Evolutionary conservation across 1,284 basidiomycete genomes (phyloP), one percentile per base, ranked within the genome.

Genomic region (Coriolopsis trogii): DNA sequence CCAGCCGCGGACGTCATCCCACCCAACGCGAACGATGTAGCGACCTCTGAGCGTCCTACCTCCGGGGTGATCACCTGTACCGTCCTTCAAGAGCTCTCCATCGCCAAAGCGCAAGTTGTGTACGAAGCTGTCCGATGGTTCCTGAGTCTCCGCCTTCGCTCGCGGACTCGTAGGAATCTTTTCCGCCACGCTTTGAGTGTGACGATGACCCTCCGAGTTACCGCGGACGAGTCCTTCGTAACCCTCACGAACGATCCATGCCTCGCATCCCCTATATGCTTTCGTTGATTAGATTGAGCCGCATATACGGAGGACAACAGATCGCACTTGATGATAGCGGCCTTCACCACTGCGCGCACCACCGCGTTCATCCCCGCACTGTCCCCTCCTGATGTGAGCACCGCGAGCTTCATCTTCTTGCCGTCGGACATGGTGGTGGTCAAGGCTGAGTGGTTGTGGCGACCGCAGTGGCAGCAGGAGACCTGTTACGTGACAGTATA

Each of bases 1-100:
- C 93, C 95, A 99, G 5, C 93, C 93, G 28, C 93, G 79, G 21
- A 98, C 96, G 72, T 99, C 97, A 67, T 99, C 97, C 91, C 96
- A 99, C 4, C 96, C 97, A 3, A 98, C 95, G 54, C 93, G 81
- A 39, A 99, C 89, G 65, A 99, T 98, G 73, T 98, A 95, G 42
- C 90, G 80, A 1, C 95, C 95, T 65, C 90, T 93, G 60, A 98
- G 80, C 6, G 85, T 85, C 52, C 85, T 78, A 9, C 85, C 87
- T 29, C 77, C 73, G 9, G 77, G 71, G 58, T 78, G 79, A 64
- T 98, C 96, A 24, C 91, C 89, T 12, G 94, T 95, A 6, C 96
- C 96, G 65, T 98, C 92, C 62, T 84, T 89, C 46, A 99, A 76
- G 30, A 97, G 76, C 53, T 87, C 84, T 0, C 95, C 96, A 65